These are phyloP conservation scores for Tetrapisispora arboricola DNA, from an alignment of 805 yeast genomes.

Conservation along the genomic window DNA sequence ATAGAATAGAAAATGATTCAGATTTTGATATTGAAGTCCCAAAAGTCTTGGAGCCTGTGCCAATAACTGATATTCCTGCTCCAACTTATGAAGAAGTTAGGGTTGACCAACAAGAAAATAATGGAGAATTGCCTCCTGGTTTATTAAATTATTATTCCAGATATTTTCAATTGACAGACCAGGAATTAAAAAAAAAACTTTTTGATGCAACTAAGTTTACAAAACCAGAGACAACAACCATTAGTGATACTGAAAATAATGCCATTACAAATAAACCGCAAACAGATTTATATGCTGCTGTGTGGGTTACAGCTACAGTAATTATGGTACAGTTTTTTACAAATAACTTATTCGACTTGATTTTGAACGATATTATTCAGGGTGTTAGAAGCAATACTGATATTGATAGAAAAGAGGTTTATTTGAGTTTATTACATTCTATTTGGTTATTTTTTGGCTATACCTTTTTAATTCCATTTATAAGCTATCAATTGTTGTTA, in stretches of 20 bases:
- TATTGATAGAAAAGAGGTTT: conserved; percentile 45
- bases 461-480: conserved; percentile 53
- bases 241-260: conserved; percentile 9
- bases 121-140: conserved; percentile 13
- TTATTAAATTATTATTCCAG: conserved; percentile 19
- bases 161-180: conserved; percentile 15
- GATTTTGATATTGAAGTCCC: conserved; percentile 1
- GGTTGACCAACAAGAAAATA: conserved; percentile 1
- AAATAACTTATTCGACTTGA: conserved; percentile 54
- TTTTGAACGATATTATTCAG: conserved; percentile 45
- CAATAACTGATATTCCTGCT: conserved; percentile 1
- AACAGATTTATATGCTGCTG: conserved; percentile 71
- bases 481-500: conserved; percentile 8
- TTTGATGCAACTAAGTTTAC: conserved; percentile 8
- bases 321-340: conserved; percentile 66
- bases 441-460: conserved; percentile 68
- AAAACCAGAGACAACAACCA: conserved; percentile 11
- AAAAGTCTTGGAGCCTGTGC: conserved; percentile 1
- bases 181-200: conserved; percentile 10
- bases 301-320: conserved; percentile 84
- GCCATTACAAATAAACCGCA: conserved; percentile 24
- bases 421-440: conserved; percentile 55
- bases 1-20: not conserved
- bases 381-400: conserved; percentile 28
- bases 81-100: not conserved